A percentile compares a stretch with the other conserved stretches of the same genome.
Conservation (phyloP, 495 filamentous ascomycete species). For the Xanthoparmelia taractica region DNA sequence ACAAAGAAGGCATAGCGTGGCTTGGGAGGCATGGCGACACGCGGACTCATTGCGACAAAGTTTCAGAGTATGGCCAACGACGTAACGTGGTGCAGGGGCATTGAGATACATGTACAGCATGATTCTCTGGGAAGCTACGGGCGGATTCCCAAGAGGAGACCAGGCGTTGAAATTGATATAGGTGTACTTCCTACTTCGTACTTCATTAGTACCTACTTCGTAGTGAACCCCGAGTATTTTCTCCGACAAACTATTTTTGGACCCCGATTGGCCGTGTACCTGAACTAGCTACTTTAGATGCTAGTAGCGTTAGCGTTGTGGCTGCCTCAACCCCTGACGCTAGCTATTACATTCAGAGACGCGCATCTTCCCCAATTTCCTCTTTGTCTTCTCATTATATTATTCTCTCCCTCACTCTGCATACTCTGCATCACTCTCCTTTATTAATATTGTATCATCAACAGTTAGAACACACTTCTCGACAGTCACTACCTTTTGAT, state of each 20-base stretch:
- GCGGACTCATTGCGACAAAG: background rate
- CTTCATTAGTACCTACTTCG: no score
- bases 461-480: constrained; percentile 7
- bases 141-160: background rate
- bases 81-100: background rate
- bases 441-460: constrained; percentile 11
- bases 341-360: background rate
- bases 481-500: constrained; percentile 9
- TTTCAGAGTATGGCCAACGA: background rate
- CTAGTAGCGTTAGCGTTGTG: background rate
- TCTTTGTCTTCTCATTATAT: constrained; percentile 8
- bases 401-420: background rate
- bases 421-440: constrained; percentile 1
- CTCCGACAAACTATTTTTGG: background rate
- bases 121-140: background rate
- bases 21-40: background rate
- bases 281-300: background rate
- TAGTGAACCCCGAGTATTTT: no score
- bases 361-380: background rate
- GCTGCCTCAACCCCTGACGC: constrained; percentile 2
- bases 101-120: background rate
- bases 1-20: constrained; percentile 1
- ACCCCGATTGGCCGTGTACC: background rate
- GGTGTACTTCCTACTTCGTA: no score
- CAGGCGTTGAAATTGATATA: background rate